A percentile compares a stretch with the other conserved stretches of the same genome.
Evolutionary conservation across 495 filamentous ascomycete genomes (phyloP).

Genomic region (Lepidopterella palustris): DNA sequence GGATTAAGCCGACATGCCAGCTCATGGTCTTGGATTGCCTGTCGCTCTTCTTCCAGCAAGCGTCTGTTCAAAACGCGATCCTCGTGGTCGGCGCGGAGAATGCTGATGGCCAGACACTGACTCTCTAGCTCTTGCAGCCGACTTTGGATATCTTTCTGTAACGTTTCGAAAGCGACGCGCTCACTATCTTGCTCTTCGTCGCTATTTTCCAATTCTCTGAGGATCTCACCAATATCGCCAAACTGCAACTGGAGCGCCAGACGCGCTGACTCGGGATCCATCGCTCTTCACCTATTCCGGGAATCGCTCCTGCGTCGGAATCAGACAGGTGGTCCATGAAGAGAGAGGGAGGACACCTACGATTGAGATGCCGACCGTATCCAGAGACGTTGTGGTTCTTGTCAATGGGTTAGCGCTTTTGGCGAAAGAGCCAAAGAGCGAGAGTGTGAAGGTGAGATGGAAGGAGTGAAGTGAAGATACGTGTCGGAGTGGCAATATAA

Average conservation of each 20-base stretch:
- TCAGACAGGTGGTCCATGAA: no score
- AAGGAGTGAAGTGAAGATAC: no score
- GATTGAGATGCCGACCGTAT: no score
- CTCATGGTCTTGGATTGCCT: constrained; percentile 9
- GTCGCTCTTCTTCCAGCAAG: constrained; percentile 12
- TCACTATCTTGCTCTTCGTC: not conserved
- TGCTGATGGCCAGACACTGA: not conserved
- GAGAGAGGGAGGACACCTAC: no score
- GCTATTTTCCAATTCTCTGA: not conserved
- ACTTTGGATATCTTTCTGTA: not conserved
- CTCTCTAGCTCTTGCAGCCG: constrained; percentile 1
- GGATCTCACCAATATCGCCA: constrained; percentile 3
- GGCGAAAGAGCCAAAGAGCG: no score
- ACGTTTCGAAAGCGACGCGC: not conserved
- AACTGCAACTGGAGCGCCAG: constrained; percentile 12
- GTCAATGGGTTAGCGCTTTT: no score
- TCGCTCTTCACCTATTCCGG: no score
- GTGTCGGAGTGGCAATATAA: no score
- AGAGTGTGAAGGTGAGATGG: no score
- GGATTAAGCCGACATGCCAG: not conserved
- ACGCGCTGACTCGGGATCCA: constrained; percentile 10
- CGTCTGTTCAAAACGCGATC: not conserved
- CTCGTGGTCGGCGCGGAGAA: constrained; percentile 2
- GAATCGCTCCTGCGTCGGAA: no score
- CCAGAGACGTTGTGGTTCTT: no score